Conservation (phyloP, 2,329 filamentous ascomycete species). For the Alternaria sp. region DNA sequence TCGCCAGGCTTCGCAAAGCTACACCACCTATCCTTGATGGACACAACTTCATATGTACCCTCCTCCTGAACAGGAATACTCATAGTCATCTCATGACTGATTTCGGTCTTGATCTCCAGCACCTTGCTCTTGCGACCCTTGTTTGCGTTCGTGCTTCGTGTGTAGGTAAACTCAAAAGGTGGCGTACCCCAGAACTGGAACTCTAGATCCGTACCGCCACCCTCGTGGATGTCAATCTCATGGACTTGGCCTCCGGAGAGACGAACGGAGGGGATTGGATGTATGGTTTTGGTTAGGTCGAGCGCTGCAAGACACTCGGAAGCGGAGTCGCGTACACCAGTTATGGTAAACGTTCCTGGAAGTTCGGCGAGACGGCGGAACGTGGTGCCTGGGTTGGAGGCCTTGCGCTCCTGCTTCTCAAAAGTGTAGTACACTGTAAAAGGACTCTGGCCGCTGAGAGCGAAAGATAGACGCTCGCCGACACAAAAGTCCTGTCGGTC, state of each 20-base stretch:
- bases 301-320: constrained; percentile 85
- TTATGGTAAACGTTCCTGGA: constrained; percentile 88
- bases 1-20: constrained; percentile 79
- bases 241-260: constrained; percentile 84
- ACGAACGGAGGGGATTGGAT: constrained; percentile 88
- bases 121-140: constrained; percentile 67
- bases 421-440: constrained; percentile 96
- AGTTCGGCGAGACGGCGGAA: constrained; percentile 95
- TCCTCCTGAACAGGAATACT: constrained; percentile 86
- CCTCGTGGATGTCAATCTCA: constrained; percentile 94
- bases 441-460: constrained; percentile 86
- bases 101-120: constrained; percentile 89
- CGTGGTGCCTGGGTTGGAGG: constrained; percentile 77
- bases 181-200: constrained; percentile 97
- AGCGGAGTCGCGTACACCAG: constrained; percentile 83
- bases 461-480: constrained; percentile 92
- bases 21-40: constrained; percentile 93
- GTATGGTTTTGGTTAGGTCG: constrained; percentile 81
- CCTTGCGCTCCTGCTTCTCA: constrained; percentile 78
- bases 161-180: constrained; percentile 98
- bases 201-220: constrained; percentile 88
- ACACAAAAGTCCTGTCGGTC: constrained; percentile 90
- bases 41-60: constrained; percentile 96
- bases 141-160: constrained; percentile 85
- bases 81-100: constrained; percentile 82